Percentiles rank a stretch among this genome's conserved stretches.
phyloP scores from a whole-genome alignment of 441 rosid genomes.

The Cnidoscolus chayamansa region DNA sequence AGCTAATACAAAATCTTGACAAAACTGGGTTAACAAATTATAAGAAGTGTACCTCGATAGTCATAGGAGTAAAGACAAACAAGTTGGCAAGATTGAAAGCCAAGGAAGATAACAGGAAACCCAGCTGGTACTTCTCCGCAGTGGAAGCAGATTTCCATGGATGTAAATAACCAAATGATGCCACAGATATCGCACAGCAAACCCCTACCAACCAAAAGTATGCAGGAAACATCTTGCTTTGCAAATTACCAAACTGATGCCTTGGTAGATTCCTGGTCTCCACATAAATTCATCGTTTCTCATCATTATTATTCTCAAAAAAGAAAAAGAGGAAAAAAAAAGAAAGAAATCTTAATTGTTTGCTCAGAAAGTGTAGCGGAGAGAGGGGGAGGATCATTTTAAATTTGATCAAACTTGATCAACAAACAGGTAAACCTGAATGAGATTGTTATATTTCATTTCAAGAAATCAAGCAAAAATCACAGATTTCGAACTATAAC shows the following conservation, averaged over 20 bases:
- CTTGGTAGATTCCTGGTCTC: slow-evolving; percentile 67
- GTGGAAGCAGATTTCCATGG: slow-evolving; percentile 83
- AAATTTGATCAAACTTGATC: neutral
- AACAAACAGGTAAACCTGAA: neutral
- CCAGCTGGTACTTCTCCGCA: slow-evolving; percentile 78
- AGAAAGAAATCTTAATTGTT: neutral
- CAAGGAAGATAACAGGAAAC: slow-evolving; percentile 67
- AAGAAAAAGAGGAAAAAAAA: neutral
- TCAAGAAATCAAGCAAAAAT: neutral
- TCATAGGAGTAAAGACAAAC: slow-evolving; percentile 84
- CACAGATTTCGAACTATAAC: neutral
- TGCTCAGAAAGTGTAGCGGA: neutral
- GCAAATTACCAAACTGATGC: slow-evolving; percentile 82
- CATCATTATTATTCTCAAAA: neutral
- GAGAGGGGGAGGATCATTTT: neutral
- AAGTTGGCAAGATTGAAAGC: slow-evolving; percentile 80
- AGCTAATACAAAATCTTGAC: neutral
- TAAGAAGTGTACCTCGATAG: slow-evolving; percentile 53
- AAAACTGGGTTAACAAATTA: neutral
- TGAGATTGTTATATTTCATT: neutral
- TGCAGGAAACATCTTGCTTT: slow-evolving; percentile 95
- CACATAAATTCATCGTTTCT: neutral
- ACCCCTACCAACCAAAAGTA: slow-evolving; percentile 67
- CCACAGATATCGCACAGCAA: slow-evolving; percentile 64
- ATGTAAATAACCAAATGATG: slow-evolving; percentile 69